phyloP scores from a whole-genome alignment of 257 asterid genomes.

The Solanum virginianum region DNA sequence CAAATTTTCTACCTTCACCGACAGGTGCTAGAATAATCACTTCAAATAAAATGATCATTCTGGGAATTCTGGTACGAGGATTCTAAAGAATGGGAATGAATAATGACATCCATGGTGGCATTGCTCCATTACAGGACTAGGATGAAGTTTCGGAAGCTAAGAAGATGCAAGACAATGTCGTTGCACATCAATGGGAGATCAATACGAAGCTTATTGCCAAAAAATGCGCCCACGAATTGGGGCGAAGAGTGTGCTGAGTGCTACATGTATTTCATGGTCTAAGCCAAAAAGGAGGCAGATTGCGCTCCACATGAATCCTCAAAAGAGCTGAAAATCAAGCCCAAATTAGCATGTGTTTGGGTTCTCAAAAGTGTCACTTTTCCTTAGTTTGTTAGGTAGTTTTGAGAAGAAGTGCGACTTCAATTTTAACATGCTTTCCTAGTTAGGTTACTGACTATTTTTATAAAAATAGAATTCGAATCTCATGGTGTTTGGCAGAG shows the following conservation, averaged over 20 bases:
- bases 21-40: not conserved
- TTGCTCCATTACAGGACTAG: not conserved
- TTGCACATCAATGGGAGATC: not conserved
- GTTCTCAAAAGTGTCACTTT: not conserved
- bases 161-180: not conserved
- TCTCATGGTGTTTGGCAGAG: not conserved
- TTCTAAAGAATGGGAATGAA: not conserved
- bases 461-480: not conserved
- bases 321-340: not conserved
- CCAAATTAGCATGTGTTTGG: not conserved
- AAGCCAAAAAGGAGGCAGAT: not conserved
- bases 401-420: not conserved
- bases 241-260: not conserved
- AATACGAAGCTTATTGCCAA: not conserved
- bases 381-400: not conserved
- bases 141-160: not conserved
- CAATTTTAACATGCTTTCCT: not conserved
- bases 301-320: not conserved
- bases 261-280: not conserved
- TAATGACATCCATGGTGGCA: not conserved
- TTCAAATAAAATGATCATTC: not conserved
- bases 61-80: not conserved
- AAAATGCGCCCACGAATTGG: not conserved
- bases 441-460: not conserved
- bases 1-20: not conserved